phyloP scores from a whole-genome alignment of 2,329 filamentous ascomycete genomes.

The Phaeomoniella chlamydospora region DNA sequence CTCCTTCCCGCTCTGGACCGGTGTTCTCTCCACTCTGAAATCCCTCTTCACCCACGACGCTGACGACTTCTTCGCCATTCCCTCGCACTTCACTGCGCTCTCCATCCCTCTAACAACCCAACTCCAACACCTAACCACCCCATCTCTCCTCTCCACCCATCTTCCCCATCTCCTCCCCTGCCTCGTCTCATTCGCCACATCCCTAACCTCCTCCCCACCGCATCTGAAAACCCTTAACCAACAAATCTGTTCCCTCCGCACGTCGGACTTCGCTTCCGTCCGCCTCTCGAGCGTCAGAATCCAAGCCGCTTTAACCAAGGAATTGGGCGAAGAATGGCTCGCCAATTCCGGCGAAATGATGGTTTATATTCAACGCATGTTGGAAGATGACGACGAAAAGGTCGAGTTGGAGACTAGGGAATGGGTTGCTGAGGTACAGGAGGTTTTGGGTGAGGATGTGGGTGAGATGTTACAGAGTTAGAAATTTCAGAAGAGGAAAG shows the following conservation, averaged over 20 bases:
- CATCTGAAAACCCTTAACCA: conserved; percentile 85
- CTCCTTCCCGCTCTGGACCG: conserved; percentile 8
- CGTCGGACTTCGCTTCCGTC: conserved; percentile 52
- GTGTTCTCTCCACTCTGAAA: conserved; percentile 3
- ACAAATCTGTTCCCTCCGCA: conserved; percentile 60
- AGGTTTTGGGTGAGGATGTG: conserved; percentile 66
- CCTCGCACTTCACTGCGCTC: conserved; percentile 67
- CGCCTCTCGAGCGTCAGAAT: conserved; percentile 71
- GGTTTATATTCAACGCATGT: conserved; percentile 85
- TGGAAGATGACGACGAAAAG: conserved; percentile 90
- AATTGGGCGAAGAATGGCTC: conserved; percentile 86
- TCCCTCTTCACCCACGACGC: conserved; percentile 9
- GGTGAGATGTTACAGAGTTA: conserved; percentile 8
- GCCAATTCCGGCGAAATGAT: conserved; percentile 60
- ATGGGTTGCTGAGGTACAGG: conserved; percentile 87
- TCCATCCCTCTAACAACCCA: conserved; percentile 56
- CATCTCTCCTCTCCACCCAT: conserved; percentile 35
- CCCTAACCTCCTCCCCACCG: conserved; percentile 54
- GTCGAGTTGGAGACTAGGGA: conserved; percentile 80
- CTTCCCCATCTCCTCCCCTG: conserved; percentile 31
- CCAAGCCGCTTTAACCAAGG: conserved; percentile 59
- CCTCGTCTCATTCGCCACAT: conserved; percentile 31
- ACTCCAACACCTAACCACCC: conserved; percentile 32
- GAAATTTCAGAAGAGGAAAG: too few relatives aligned
- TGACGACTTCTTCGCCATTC: conserved; percentile 29